Base-by-base conservation (phyloP, 139 green algal species). In the Micractinium conductrix region DNA sequence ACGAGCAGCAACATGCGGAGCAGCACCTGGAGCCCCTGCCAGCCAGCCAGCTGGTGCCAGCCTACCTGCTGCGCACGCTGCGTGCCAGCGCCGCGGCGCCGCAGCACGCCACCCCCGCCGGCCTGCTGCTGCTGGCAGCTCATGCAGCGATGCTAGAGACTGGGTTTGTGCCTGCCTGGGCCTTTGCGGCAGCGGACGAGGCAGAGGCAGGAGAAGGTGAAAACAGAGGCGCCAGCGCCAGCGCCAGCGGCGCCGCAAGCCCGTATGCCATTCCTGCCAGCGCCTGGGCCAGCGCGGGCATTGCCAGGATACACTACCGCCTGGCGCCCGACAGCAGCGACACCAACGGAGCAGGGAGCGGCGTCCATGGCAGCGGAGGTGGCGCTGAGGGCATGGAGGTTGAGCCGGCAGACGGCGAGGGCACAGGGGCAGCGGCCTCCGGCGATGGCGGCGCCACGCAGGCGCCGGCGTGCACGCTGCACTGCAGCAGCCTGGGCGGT, bases 141-240 rank as follows among this genome's bases (percentile, higher is more conserved):
- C 89, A 92, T 62, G 89, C 89, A 33, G 87, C 84, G 1, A 87
- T 92, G 86, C 63, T 90, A 60, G 87, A 92, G 53, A 87, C 55
- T 38, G 87, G 89, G 28, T 80, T 80, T 80, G 69, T 58, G 14
- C 76, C 76, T 5, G 40, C n/a, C 44, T 79, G 72, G 72, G 55
- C 55, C 14, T 55, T 21, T 35, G 70, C 26, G 28, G 40, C 22
- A 50, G 40, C 69, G 9, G 69, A 22, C 53, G 7, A 2, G 24
- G 53, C 19, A 30, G 53, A n/a, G 5, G 53, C 53, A 62, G 53
- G 53, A 62, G 8, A 21, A 62, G 48, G 22, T 67, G 72, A 5
- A n/a, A n/a, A n/a, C 37, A 38, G n/a, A 33, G 33, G 73, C 30
- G 24, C 72, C 14, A 42, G 26, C 45, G 53, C 17, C 6, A 28